Evolutionary conservation across 768 basidiomycete species (phyloP), one percentile per base, ranked within the genome.

Genomic region (Tylopilus plumbeoviolaceoides): DNA sequence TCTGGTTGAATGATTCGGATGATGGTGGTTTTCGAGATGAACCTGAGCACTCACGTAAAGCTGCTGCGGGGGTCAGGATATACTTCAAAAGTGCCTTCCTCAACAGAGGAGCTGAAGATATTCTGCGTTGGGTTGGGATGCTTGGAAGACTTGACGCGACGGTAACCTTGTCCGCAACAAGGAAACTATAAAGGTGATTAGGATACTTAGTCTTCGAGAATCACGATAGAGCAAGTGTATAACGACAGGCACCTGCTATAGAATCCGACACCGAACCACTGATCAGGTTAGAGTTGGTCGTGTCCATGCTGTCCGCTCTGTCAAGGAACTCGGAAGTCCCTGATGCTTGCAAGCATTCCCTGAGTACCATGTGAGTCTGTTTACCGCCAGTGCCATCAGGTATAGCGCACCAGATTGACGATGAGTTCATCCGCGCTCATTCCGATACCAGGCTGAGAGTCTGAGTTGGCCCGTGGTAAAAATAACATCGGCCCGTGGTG

Each of bases 291-390:
- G 76, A 77, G 36, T 69, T 76, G 17, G 82, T 78, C 20, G 77
- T 75, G 33, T 78, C 74, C 43, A 67, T 55, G 27, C 72, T 75
- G 66, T 95, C 94, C 21, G 91, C 89, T 61, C 80, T 78, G 7
- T 83, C 82, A 27, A 98, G 79, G 70, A 98, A 99, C 50, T 99
- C 97, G 7, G 89, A 84, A 2, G 97, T 99, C 44, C 97, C 97
- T 31, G 91, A 94, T 69, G n/a, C 95, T 94, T 3, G 97, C 97
- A 46, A 99, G 80, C 4, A 93, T 99, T 39, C 97, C 95, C 81
- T 88, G 53, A 54, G 20, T 43, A 38, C 40, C 28, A 30, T 7
- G 27, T 49, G 25, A 62, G 25, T 25, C 15, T 44, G 23, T 45
- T 36, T 36, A 23, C 15, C 6, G 17, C 30, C 6, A 41, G 17